A percentile compares a stretch with the other conserved stretches of the same genome.
phyloP scores from a whole-genome alignment of 1,284 basidiomycete genomes.

The Pseudozyma hubeiensis region DNA sequence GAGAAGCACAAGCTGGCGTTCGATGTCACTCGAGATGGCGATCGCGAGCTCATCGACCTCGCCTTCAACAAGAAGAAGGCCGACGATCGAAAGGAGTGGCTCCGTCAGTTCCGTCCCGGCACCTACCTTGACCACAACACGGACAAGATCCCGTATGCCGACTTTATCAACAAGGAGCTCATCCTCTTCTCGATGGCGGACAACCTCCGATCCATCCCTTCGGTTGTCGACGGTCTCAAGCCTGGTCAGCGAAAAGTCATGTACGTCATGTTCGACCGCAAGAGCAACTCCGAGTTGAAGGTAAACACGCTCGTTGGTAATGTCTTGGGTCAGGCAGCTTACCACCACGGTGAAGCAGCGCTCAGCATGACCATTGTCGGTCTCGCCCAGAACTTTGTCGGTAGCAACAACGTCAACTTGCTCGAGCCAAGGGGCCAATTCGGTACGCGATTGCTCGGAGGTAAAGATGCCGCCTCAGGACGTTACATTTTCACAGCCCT shows the following conservation, averaged over 20 bases:
- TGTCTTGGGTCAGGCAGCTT: slow-evolving; percentile 90
- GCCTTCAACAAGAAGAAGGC: slow-evolving; percentile 99
- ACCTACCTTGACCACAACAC: slow-evolving; percentile 93
- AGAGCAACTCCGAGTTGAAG: slow-evolving; percentile 92
- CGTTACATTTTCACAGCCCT: slow-evolving; percentile 96
- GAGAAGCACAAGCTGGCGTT: slow-evolving; percentile 94
- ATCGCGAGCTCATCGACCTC: slow-evolving; percentile 90
- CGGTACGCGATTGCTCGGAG: slow-evolving; percentile 76
- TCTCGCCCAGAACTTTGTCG: slow-evolving; percentile 93
- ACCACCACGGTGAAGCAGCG: slow-evolving; percentile 94
- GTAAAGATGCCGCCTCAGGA: slow-evolving; percentile 84
- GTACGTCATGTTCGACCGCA: slow-evolving; percentile 94
- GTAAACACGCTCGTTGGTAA: slow-evolving; percentile 96
- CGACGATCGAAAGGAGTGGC: slow-evolving; percentile 98
- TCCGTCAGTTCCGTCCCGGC: slow-evolving; percentile 95
- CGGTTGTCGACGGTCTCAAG: slow-evolving; percentile 90
- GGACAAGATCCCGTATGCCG: slow-evolving; percentile 85
- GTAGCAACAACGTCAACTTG: slow-evolving; percentile 95
- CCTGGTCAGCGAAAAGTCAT: slow-evolving; percentile 99
- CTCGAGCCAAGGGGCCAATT: slow-evolving; percentile 93
- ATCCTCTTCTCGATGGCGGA: slow-evolving; percentile 99
- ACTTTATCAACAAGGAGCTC: slow-evolving; percentile 98
- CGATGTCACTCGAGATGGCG: slow-evolving; percentile 81
- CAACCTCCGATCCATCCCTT: slow-evolving; percentile 89
- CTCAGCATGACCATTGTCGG: slow-evolving; percentile 90